These are phyloP conservation scores for Centaurea solstitialis DNA, from an alignment of 129 eudicot species.

Conservation along the genomic window DNA sequence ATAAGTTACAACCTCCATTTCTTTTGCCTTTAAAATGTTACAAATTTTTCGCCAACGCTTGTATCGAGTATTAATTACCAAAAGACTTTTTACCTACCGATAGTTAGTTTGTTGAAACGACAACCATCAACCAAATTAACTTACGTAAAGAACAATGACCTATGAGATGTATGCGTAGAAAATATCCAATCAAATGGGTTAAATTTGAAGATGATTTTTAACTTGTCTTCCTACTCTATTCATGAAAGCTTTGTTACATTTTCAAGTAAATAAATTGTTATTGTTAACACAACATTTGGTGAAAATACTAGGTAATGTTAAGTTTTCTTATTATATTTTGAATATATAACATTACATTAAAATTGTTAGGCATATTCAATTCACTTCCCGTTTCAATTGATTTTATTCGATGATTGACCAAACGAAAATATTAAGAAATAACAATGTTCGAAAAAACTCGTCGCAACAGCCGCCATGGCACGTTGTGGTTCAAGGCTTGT, in stretches of 20 bases:
- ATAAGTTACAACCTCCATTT: not conserved
- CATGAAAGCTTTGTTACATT: not conserved
- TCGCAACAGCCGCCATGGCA: too few species aligned
- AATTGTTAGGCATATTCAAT: not conserved
- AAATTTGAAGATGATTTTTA: too few species aligned
- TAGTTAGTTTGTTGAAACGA: too few species aligned
- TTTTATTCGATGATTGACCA: too few species aligned
- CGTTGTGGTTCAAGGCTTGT: too few species aligned
- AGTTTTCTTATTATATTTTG: not conserved
- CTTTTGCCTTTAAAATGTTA: too few species aligned
- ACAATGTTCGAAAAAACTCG: too few species aligned
- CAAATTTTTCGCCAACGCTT: too few species aligned
- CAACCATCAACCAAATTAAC: not conserved
- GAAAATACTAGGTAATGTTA: not conserved
- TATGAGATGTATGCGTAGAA: not conserved
- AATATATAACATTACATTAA: not conserved
- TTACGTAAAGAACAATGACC: not conserved
- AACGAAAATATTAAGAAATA: too few species aligned
- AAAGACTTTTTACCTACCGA: not conserved
- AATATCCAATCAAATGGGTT: not conserved
- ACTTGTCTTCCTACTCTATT: too few species aligned
- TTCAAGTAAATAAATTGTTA: too few species aligned
- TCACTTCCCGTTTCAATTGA: too few species aligned
- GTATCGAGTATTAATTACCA: not conserved
- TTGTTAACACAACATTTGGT: not conserved